These are phyloP conservation scores for Skeletonema menzelii DNA, from an alignment of 108 stramenopile species.

Conservation along the genomic window DNA sequence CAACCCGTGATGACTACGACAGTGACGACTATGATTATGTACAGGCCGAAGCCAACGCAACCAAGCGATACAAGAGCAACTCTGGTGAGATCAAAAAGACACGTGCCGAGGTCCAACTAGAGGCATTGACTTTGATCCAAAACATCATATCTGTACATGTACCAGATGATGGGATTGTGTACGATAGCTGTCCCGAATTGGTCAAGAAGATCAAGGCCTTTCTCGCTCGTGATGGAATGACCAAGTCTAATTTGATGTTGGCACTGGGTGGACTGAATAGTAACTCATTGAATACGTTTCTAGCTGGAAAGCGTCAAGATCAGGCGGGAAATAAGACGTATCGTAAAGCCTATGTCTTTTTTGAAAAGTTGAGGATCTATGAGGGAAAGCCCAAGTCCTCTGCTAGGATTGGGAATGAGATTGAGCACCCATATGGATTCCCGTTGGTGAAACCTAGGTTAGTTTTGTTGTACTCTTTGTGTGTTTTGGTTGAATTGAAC, in stretches of 20 bases:
- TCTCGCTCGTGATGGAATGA: constrained; percentile 26
- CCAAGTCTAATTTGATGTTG: constrained; percentile 12
- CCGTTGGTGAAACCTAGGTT: constrained; percentile 6
- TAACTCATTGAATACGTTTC: constrained; percentile 34
- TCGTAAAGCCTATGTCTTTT: constrained; percentile 29
- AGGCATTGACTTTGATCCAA: constrained; percentile 1
- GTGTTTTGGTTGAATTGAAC: neutral
- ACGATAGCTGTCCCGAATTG: constrained; percentile 45
- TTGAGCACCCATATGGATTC: constrained; percentile 21
- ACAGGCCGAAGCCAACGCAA: too few relatives aligned
- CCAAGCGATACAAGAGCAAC: neutral
- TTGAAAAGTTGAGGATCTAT: constrained; percentile 47
- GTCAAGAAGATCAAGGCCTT: constrained; percentile 43
- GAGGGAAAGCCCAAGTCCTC: constrained; percentile 31
- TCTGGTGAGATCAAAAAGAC: constrained; percentile 1
- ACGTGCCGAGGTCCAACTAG: neutral
- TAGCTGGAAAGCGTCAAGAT: constrained; percentile 44
- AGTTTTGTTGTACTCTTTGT: neutral
- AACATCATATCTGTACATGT: constrained; percentile 21
- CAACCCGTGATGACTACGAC: neutral
- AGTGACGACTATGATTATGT: neutral
- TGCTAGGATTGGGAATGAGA: constrained; percentile 35
- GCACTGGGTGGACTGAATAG: constrained; percentile 28
- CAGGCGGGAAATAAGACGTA: constrained; percentile 43
- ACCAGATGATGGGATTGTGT: constrained; percentile 10